Base-by-base conservation (phyloP, 768 basidiomycete genomes). In the Russula brevipes region DNA sequence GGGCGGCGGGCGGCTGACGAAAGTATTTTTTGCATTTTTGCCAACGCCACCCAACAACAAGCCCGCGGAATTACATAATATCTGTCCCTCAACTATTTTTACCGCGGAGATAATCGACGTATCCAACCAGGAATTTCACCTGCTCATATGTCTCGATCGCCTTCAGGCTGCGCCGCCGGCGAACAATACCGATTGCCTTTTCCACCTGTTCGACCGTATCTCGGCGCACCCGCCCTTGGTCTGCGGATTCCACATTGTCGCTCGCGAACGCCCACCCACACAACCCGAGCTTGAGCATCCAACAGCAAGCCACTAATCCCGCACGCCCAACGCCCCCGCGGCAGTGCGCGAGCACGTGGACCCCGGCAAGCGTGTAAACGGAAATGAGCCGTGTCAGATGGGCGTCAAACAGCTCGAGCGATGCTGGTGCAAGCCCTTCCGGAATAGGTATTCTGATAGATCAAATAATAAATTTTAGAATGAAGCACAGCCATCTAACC, bases 141-240 rank as follows among this genome's bases (percentile, higher is more conserved):
- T 98, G 95, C 72, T 97, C 93, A 71, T 89, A 87, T 3, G 93
- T 96, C 73, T 98, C 96, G 45, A 98, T 83, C 1, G 94, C 94
- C 72, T 98, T 98, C 60, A 87, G 74, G 68, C 93, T 94, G 64
- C 95, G 77, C 65, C 94, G 76, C 65, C 82, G 76, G 54, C 95
- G 76, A 8, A 94, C 83, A 60, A 93, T 81, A 6, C 78, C 75
- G 58, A 98, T 90, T 2, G 83, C 85, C 31, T 82, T 80, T 70
- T 90, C 86, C 9, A 93, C 86, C 50, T 91, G 80, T 42, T 80
- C 77, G 61, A 96, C 70, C 14, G 86, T 82, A 57, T 82, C 81
- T 49, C 72, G 70, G 10, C 76, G 72, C 45, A 78, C 73, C 31
- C 64, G 61, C n/a, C 59, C 69, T 56, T 60, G 55, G 14, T 42